Evolutionary conservation across 23 red algal species (phyloP), one percentile per base, ranked within the genome.

Genomic region (Gracilaria gracilis): DNA sequence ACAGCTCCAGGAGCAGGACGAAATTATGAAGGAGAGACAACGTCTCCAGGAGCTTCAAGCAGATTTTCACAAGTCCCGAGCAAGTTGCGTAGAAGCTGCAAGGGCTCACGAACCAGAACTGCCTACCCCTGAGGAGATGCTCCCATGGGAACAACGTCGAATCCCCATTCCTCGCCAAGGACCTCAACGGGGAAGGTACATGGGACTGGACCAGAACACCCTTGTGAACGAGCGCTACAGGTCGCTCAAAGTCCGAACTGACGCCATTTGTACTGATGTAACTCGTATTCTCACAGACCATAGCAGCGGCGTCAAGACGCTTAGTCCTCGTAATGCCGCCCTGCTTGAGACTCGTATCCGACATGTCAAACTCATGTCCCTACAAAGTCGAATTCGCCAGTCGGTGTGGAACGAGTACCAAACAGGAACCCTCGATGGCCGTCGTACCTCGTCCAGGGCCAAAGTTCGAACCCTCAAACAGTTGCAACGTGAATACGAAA

Each of bases 401-500:
- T 58, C 76, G 19, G 48, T 97, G 9, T 83, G 80, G 81, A 67
- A 93, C 33, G 95, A 97, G 65, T 82, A 82, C 46, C 85, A 80
- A 39, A 55, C 79, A 4, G 75, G 59, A 0, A 90, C 93, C 23
- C 44, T 59, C 29, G 81, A 93, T 28, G 95, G 95, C 25, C 55
- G 91, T 25, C 39, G 84, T n/a, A 77, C 82, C 31, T 89, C 84
- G 44, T 89, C 84, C n/a, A 97, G 91, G 62, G 40, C 57, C 19
- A 61, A 91, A 47, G 74, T 55, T 51, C 81, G 91, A 9, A 82
- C 80, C 8, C 67, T 91, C 4, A 88, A 93, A 44, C 64, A 87
- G 13, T 34, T 98, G 57, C 88, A 93, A 76, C 82, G 88, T 21
- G 96, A 98, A 84, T 91, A 64, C 57, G 96, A 98, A n/a, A 85